Conservation (phyloP, 129 eudicot genomes). For the Saussurea involucrata region DNA sequence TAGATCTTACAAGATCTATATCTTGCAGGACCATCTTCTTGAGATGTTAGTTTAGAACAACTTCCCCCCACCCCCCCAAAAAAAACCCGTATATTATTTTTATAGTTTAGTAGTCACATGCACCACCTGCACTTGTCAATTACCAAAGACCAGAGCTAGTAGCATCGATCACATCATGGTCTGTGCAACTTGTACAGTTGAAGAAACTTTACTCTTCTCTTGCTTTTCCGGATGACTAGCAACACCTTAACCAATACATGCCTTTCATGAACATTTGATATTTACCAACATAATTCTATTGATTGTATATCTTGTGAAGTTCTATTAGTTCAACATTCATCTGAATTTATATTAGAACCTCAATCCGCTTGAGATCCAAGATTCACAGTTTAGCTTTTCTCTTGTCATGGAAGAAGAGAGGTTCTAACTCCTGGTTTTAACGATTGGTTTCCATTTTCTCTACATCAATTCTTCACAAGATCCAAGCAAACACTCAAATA, state of each 20-base stretch:
- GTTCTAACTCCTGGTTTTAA: neutral
- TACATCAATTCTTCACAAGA: neutral
- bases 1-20: neutral
- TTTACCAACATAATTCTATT: no score
- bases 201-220: neutral
- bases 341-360: neutral
- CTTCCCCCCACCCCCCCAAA: no score
- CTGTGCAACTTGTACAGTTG: neutral
- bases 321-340: neutral
- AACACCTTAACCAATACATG: neutral
- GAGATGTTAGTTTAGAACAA: no score
- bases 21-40: neutral
- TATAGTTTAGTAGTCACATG: no score
- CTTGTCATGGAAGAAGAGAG: neutral
- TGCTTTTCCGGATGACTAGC: neutral
- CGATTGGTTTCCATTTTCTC: neutral
- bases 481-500: neutral
- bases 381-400: constrained; percentile 4
- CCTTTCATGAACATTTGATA: no score
- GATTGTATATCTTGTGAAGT: neutral
- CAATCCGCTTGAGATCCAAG: constrained; percentile 1
- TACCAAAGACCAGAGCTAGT: neutral
- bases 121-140: no score
- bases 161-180: neutral
- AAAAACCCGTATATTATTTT: no score